Percentiles rank a stretch among this genome's conserved stretches.
These are phyloP conservation scores for Darksidea phi DNA, from an alignment of 495 filamentous ascomycete species.

Conservation along the genomic window DNA sequence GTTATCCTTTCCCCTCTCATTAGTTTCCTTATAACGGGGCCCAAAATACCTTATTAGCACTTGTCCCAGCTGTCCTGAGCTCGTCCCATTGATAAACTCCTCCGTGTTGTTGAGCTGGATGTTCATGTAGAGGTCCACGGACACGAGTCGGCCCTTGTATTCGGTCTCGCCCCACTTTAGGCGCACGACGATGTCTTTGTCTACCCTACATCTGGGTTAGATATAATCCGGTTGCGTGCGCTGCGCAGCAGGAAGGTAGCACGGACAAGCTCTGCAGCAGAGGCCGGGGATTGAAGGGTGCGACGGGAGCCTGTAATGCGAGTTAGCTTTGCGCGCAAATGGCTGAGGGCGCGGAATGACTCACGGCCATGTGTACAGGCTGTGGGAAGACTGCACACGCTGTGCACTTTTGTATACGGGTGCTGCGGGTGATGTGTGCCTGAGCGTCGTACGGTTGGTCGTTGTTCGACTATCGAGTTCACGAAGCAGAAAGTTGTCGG, in stretches of 20 bases:
- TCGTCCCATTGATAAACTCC: constrained; percentile 88
- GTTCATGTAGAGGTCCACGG: constrained; percentile 98
- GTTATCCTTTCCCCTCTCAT: too few species aligned
- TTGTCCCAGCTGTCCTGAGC: constrained; percentile 77
- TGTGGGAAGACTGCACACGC: too few species aligned
- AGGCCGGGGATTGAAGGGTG: constrained; percentile 86
- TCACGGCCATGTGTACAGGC: constrained; percentile 19
- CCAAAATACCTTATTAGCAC: constrained; percentile 79
- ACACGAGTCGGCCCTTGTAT: constrained; percentile 88
- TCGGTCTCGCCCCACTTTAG: constrained; percentile 98
- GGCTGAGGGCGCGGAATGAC: neutral
- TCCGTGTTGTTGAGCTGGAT: constrained; percentile 84
- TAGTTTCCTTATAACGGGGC: neutral
- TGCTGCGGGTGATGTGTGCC: neutral
- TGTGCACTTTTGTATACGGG: too few species aligned
- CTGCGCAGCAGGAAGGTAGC: constrained; percentile 1
- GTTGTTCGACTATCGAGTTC: too few species aligned
- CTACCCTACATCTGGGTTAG: constrained; percentile 61
- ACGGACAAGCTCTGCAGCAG: constrained; percentile 84
- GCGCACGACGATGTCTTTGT: constrained; percentile 83
- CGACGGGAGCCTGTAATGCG: neutral
- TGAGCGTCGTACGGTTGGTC: neutral
- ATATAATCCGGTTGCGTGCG: neutral
- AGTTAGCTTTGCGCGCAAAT: constrained; percentile 2
- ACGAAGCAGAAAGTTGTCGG: too few species aligned